These are phyloP conservation scores for Anaeramoeba flamelloides DNA, from an alignment of 78 protist genomes.

Conservation along the genomic window DNA sequence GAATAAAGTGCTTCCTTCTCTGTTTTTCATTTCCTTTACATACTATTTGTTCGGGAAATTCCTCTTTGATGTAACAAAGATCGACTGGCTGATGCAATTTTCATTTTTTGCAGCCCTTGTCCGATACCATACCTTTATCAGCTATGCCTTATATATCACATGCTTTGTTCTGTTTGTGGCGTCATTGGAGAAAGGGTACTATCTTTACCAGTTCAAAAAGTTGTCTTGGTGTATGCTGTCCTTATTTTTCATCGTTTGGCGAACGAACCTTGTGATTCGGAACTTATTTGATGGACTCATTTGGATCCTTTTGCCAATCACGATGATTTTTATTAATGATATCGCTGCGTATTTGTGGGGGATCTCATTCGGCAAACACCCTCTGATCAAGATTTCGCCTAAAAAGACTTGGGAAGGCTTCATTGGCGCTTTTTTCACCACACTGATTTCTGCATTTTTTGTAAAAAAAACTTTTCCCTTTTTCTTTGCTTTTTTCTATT, in stretches of 20 bases:
- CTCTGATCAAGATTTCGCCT: constrained; percentile 69
- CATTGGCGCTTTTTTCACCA: no score
- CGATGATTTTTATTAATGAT: constrained; percentile 66
- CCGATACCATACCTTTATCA: constrained; percentile 14
- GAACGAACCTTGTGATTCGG: constrained; percentile 22
- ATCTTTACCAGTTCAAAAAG: constrained; percentile 62
- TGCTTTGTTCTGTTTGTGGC: constrained; percentile 49
- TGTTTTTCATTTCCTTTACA: no score
- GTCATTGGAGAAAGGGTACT: constrained; percentile 27
- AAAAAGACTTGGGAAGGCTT: constrained; percentile 92
- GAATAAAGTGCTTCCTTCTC: no score
- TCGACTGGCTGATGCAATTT: no score
- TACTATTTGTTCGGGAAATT: no score
- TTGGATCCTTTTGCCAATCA: constrained; percentile 59
- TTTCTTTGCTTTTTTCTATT: no score
- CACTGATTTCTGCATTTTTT: no score
- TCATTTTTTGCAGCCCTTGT: no score
- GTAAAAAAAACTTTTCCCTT: no score
- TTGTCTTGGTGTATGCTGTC: constrained; percentile 62
- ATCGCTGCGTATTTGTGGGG: constrained; percentile 69
- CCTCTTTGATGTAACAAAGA: no score
- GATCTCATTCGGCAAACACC: constrained; percentile 54
- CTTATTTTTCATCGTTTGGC: constrained; percentile 43
- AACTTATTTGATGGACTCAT: no score
- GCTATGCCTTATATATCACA: constrained; percentile 12